Conservation (phyloP, 345 rosid species). For the Citrus mangshanensis region DNA sequence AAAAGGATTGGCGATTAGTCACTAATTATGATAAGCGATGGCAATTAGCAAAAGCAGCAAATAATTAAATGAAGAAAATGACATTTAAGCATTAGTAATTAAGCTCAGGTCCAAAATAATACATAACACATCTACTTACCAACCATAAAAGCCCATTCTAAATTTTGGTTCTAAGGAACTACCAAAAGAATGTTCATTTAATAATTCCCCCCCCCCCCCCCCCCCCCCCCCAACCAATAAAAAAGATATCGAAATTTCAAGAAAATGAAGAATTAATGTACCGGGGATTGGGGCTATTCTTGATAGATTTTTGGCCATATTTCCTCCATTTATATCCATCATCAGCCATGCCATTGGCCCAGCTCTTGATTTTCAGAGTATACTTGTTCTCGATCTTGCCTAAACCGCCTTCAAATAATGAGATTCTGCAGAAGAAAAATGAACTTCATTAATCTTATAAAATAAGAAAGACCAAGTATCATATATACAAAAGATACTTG, state of each 20-base stretch:
- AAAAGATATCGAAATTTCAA: no score
- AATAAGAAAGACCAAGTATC: no score
- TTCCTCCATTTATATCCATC: slow-evolving; percentile 99
- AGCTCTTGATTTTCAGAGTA: slow-evolving; percentile 62
- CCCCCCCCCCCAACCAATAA: no score
- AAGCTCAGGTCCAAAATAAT: background rate
- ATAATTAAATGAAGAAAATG: background rate
- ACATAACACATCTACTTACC: background rate
- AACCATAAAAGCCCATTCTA: background rate
- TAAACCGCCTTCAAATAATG: slow-evolving; percentile 31
- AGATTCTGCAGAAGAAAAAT: slow-evolving; percentile 7
- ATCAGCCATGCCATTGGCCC: slow-evolving; percentile 52
- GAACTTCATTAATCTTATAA: no score
- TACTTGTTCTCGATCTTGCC: slow-evolving; percentile 61
- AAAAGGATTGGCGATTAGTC: background rate
- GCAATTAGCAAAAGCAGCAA: background rate
- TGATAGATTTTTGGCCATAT: slow-evolving; percentile 88
- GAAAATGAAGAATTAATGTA: slow-evolving; percentile 9
- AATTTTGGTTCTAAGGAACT: background rate
- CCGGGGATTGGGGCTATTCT: slow-evolving; percentile 87
- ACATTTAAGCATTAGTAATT: background rate
- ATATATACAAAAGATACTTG: no score
- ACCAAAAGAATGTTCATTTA: no score
- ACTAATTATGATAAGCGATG: background rate
- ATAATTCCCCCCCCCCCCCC: no score